phyloP scores from a whole-genome alignment of 352 stramenopile genomes.

The Phytophthora pseudosyringae region DNA sequence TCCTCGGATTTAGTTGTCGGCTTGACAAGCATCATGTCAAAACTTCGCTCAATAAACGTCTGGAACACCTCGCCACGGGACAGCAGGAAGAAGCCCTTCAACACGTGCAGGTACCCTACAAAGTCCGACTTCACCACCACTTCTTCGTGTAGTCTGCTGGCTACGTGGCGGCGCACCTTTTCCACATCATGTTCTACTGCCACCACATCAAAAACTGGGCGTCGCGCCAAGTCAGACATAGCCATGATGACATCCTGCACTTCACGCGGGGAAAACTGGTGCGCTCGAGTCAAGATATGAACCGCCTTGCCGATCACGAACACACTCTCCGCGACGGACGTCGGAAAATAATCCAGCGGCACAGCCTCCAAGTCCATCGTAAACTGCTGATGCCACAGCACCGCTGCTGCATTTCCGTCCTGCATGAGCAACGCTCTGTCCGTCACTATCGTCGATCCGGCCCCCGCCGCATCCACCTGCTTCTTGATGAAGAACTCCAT shows the following conservation, averaged over 20 bases:
- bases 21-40: constrained; percentile 55
- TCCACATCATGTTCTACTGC: constrained; percentile 65
- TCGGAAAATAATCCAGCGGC: constrained; percentile 66
- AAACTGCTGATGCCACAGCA: constrained; percentile 62
- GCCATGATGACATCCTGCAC: constrained; percentile 51
- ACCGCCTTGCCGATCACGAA: constrained; percentile 75
- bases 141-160: constrained; percentile 59
- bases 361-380: constrained; percentile 61
- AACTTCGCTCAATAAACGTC: constrained; percentile 71
- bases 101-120: constrained; percentile 52
- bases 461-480: not conserved
- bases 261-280: constrained; percentile 55
- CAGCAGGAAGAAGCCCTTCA: constrained; percentile 78
- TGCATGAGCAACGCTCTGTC: not conserved
- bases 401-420: constrained; percentile 13
- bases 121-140: constrained; percentile 77
- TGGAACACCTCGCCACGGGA: constrained; percentile 77
- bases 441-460: not conserved
- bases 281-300: constrained; percentile 55
- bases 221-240: constrained; percentile 44
- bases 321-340: constrained; percentile 64
- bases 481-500: constrained; percentile 82
- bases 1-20: constrained; percentile 63
- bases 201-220: constrained; percentile 54
- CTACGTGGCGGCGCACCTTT: constrained; percentile 60